These are phyloP conservation scores for Saccharomycopsis fermentans DNA, from an alignment of 805 yeast species.

Conservation along the genomic window DNA sequence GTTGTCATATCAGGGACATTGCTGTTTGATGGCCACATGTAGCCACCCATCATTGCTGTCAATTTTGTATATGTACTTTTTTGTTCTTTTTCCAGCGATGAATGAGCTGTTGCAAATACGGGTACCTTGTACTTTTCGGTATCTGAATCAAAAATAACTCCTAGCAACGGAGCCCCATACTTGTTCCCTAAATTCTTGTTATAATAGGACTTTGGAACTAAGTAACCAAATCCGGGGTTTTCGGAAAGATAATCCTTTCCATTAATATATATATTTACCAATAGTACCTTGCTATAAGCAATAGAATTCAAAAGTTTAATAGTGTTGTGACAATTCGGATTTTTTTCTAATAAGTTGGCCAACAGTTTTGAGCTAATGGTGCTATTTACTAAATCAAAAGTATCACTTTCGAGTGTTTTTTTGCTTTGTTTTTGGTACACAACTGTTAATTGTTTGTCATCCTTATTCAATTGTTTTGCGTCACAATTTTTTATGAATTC, in stretches of 20 bases:
- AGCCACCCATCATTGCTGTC: slow-evolving; percentile 91
- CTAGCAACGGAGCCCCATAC: slow-evolving; percentile 51
- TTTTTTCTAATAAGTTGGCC: slow-evolving; percentile 25
- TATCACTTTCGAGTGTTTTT: neutral
- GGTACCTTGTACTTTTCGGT: slow-evolving; percentile 42
- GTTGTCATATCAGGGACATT: slow-evolving; percentile 18
- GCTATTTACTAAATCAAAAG: slow-evolving; percentile 48
- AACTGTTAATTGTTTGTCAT: slow-evolving; percentile 19
- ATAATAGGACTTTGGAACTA: slow-evolving; percentile 52
- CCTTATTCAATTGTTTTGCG: slow-evolving; percentile 14
- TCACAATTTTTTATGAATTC: slow-evolving; percentile 27
- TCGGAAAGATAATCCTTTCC: slow-evolving; percentile 30
- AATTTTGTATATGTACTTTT: slow-evolving; percentile 45
- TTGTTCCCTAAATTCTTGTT: slow-evolving; percentile 22
- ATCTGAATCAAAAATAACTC: slow-evolving; percentile 86
- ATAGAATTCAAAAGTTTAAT: slow-evolving; percentile 6
- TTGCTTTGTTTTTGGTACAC: slow-evolving; percentile 18
- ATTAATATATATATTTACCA: slow-evolving; percentile 61
- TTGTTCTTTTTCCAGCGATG: neutral
- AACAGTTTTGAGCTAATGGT: slow-evolving; percentile 42
- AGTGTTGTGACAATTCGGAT: slow-evolving; percentile 20
- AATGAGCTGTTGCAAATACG: neutral
- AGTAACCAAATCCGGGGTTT: slow-evolving; percentile 73
- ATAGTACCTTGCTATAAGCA: slow-evolving; percentile 36
- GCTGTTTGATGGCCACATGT: slow-evolving; percentile 33